Percentiles rank a stretch among this genome's conserved stretches.
These are phyloP conservation scores for Dittrichia graveolens DNA, from an alignment of 129 eudicot genomes.

Conservation along the genomic window DNA sequence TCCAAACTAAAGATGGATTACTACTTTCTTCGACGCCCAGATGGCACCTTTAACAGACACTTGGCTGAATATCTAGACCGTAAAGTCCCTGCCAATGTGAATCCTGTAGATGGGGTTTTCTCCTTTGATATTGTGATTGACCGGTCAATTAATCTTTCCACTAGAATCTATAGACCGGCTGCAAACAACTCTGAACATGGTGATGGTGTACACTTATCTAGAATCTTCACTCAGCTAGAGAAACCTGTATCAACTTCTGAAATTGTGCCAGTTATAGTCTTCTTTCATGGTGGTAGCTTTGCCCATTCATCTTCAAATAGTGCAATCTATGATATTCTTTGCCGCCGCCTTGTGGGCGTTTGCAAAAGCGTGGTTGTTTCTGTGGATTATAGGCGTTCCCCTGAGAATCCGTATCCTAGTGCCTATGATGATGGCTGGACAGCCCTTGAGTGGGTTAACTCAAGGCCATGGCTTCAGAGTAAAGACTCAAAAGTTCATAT, in stretches of 20 bases:
- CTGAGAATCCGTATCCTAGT: slow-evolving; percentile 61
- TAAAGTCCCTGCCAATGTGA: slow-evolving; percentile 62
- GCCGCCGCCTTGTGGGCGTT: slow-evolving; percentile 57
- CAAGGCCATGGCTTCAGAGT: slow-evolving; percentile 60
- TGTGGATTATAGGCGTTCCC: slow-evolving; percentile 62
- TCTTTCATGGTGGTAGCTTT: slow-evolving; percentile 78
- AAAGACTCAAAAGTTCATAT: slow-evolving; percentile 61
- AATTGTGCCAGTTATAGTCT: slow-evolving; percentile 58
- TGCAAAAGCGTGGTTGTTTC: slow-evolving; percentile 64
- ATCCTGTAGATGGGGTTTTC: slow-evolving; percentile 71
- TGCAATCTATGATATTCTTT: slow-evolving; percentile 63
- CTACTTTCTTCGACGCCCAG: slow-evolving; percentile 57
- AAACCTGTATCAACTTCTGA: slow-evolving; percentile 46
- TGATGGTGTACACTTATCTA: slow-evolving; percentile 3
- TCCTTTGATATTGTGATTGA: slow-evolving; percentile 66
- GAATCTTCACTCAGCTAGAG: slow-evolving; percentile 34
- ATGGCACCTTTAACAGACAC: slow-evolving; percentile 65
- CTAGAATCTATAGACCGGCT: slow-evolving; percentile 54
- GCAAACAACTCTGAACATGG: slow-evolving; percentile 25
- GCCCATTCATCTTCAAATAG: slow-evolving; percentile 70
- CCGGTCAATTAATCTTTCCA: slow-evolving; percentile 46
- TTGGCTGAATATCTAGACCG: slow-evolving; percentile 71
- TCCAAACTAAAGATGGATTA: slow-evolving; percentile 67
- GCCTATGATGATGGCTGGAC: slow-evolving; percentile 74
- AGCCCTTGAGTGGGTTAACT: slow-evolving; percentile 57